Base-by-base conservation (phyloP, 306 rosid genomes). In the Hippophae gyantsensis region DNA sequence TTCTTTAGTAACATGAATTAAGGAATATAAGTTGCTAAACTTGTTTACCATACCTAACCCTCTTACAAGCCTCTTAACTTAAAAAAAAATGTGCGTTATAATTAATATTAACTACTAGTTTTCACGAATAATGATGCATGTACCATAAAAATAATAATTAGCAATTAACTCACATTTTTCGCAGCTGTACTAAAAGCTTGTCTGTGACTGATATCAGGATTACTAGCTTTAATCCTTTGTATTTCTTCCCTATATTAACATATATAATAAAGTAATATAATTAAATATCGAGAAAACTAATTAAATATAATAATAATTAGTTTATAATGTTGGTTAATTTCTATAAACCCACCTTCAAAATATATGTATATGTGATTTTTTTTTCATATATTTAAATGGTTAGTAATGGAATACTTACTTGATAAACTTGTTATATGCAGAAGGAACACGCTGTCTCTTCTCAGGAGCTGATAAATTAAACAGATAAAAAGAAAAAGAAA, bases 141-240 rank as follows among this genome's bases (percentile, higher is more conserved):
- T 40, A 8, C 10, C 7, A 23, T 55, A 40, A 32, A 32, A 4
- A 32, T 2, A 32, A 32, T 32, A 32, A 2, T 32, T 32, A 49
- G 6, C 14, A 49, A 49, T 49, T n/a, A 81, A 81, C 95, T 86
- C 79, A 92, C 99, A 68, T 92, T 92, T 82, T 92, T 92, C 5
- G 97, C 97, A 10, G 99, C 97, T 0, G 96, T 78, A 76, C 99
- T 92, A 66, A 92, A 92, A 71, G 99, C 99, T 69, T 88, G 96
- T 63, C 95, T 88, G 69, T 92, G 99, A 72, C 94, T 92, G 48
- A 92, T 88, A 63, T 86, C 97, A 58, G 97, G 99, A 70, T 92
- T 86, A 63, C 83, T 49, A 38, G 95, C 97, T 78, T 92, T 92
- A 64, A 92, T 92, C 88, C 99, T 92, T 79, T 92, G 99, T 58